phyloP scores from a whole-genome alignment of 2,329 filamentous ascomycete genomes.

The Aureobasidium pullulans region DNA sequence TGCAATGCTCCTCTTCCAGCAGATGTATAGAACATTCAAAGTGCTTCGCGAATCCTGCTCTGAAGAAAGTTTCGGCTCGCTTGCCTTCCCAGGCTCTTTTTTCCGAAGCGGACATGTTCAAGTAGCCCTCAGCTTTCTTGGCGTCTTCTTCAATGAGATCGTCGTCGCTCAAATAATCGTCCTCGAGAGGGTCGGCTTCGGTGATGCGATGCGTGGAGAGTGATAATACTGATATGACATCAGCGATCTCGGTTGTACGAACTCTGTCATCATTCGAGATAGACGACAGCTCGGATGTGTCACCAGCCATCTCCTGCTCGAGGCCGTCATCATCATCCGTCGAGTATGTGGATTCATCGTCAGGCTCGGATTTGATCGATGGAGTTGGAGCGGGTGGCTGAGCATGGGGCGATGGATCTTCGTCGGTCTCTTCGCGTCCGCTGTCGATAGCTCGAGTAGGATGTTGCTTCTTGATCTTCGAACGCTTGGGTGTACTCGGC shows the following conservation, averaged over 20 bases:
- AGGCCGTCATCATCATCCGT: background rate
- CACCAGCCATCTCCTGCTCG: background rate
- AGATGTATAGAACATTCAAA: constrained; percentile 1
- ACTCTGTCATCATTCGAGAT: no score
- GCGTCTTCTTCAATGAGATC: background rate
- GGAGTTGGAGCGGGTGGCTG: background rate
- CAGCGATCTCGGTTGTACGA: no score
- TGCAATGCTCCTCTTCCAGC: background rate
- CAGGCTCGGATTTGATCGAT: background rate
- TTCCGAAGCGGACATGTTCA: background rate
- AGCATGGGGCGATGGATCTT: background rate
- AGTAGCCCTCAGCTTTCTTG: background rate
- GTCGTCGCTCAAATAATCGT: background rate
- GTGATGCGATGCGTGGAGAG: background rate
- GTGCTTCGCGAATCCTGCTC: background rate
- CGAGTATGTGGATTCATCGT: background rate
- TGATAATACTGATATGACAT: background rate
- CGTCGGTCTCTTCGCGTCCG: background rate
- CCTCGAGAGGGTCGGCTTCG: background rate
- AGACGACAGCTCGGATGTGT: no score
- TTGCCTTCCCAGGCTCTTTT: background rate
- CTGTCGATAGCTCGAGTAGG: background rate
- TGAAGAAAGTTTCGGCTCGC: background rate
- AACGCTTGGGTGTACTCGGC: background rate
- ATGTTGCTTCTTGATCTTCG: background rate